These are phyloP conservation scores for Babesia gibsoni DNA, from an alignment of 169 alveolate species.

Conservation along the genomic window DNA sequence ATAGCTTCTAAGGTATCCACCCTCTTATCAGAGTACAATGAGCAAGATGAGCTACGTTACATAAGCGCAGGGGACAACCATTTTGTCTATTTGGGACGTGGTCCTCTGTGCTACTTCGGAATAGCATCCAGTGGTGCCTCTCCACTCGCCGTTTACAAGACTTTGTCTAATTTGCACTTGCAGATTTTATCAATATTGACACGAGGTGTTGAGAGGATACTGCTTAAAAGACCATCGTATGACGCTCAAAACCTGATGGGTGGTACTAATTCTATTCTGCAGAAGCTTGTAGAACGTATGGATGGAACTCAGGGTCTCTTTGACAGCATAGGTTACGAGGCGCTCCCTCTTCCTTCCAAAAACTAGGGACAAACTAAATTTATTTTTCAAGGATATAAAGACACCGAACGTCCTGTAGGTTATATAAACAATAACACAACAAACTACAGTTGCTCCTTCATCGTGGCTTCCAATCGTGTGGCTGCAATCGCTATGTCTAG, in stretches of 20 bases:
- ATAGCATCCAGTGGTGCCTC: conserved; percentile 50
- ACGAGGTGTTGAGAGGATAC: conserved; percentile 54
- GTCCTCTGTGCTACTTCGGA: conserved; percentile 64
- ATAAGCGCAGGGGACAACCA: conserved; percentile 51
- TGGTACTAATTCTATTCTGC: conserved; percentile 53
- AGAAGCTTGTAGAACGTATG: conserved; percentile 48
- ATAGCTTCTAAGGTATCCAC: conserved; percentile 61
- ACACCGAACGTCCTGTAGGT: conserved; percentile 51
- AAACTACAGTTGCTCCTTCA: conserved; percentile 45
- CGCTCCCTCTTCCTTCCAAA: conserved; percentile 61
- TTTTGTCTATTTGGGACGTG: conserved; percentile 58
- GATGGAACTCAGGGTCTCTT: conserved; percentile 45
- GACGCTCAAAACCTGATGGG: conserved; percentile 64
- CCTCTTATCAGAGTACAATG: conserved; percentile 48
- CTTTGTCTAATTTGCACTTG: conserved; percentile 44
- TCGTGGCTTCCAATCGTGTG: conserved; percentile 55
- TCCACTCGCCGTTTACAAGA: conserved; percentile 55
- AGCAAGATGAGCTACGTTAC: conserved; percentile 58
- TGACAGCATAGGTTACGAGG: conserved; percentile 52
- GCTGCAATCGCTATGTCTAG: conserved; percentile 52
- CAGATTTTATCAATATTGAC: conserved; percentile 63
- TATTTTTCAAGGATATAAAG: conserved; percentile 33
- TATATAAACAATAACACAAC: neutral
- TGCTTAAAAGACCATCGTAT: conserved; percentile 61
- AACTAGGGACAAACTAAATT: conserved; percentile 23